These are phyloP conservation scores for Pythium utonaiense DNA, from an alignment of 352 stramenopile species.

Conservation along the genomic window DNA sequence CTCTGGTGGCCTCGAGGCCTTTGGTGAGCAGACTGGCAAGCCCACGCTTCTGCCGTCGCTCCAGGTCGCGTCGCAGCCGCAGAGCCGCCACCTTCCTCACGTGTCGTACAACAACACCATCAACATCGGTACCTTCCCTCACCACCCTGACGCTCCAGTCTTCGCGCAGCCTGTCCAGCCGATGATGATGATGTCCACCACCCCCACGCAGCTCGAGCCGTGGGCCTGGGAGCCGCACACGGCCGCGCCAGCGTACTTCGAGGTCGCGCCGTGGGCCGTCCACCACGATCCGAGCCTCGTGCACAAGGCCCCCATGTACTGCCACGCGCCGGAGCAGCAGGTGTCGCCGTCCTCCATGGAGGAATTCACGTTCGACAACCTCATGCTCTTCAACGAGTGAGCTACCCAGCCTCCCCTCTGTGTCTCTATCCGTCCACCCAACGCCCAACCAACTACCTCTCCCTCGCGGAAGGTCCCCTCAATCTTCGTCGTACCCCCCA, in stretches of 20 bases:
- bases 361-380: constrained; percentile 62
- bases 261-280: constrained; percentile 47
- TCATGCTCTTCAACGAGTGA: constrained; percentile 65
- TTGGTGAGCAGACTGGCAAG: constrained; percentile 45
- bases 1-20: constrained; percentile 43
- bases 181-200: constrained; percentile 20
- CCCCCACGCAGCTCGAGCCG: constrained; percentile 50
- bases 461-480: background rate
- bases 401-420: background rate
- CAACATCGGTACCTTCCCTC: constrained; percentile 18
- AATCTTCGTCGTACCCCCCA: background rate
- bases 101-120: constrained; percentile 38
- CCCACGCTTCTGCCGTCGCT: constrained; percentile 45
- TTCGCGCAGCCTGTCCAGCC: background rate
- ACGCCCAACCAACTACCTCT: background rate
- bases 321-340: constrained; percentile 36
- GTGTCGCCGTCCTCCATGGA: constrained; percentile 40
- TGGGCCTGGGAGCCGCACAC: constrained; percentile 60
- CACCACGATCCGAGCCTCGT: constrained; percentile 18
- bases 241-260: constrained; percentile 32
- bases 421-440: constrained; percentile 11
- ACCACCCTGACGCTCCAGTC: constrained; percentile 7
- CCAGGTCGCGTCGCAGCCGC: constrained; percentile 29
- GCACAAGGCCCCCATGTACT: constrained; percentile 25
- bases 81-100: constrained; percentile 27